Evolutionary conservation across 2,329 filamentous ascomycete species (phyloP).

Genomic region (Penicillium sp.): DNA sequence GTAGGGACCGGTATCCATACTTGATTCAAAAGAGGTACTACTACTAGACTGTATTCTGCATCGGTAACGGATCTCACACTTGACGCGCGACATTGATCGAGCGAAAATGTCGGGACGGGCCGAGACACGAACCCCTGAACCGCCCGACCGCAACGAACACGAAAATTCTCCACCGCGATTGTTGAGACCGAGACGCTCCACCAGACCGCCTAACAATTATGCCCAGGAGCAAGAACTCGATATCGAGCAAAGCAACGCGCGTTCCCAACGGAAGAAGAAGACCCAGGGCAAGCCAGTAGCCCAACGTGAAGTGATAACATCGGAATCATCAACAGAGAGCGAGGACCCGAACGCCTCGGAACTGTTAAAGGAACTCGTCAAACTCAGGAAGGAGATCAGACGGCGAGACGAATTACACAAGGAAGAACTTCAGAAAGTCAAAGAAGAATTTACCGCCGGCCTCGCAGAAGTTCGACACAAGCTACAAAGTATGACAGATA

Average conservation of each 20-base stretch:
- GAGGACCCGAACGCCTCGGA: constrained; percentile 8
- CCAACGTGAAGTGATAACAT: constrained; percentile 17
- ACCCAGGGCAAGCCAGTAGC: constrained; percentile 10
- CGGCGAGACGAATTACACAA: constrained; percentile 20
- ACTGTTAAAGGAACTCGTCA: constrained; percentile 19
- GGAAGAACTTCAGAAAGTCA: constrained; percentile 21
- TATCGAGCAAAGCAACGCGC: constrained; percentile 16
- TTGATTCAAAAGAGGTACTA: too few relatives aligned
- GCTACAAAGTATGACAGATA: constrained; percentile 13
- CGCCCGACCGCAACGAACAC: constrained; percentile 24
- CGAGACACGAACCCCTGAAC: constrained; percentile 26
- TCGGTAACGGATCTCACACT: background rate
- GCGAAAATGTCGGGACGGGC: constrained; percentile 21
- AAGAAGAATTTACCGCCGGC: constrained; percentile 20
- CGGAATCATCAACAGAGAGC: constrained; percentile 15
- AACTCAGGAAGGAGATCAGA: constrained; percentile 26
- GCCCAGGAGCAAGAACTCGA: constrained; percentile 21
- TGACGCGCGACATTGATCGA: too few relatives aligned
- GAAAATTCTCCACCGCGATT: constrained; percentile 23
- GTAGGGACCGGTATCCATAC: too few relatives aligned
- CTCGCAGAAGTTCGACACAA: constrained; percentile 19
- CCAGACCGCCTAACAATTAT: constrained; percentile 19
- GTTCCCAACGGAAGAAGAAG: constrained; percentile 18
- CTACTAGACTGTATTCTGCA: too few relatives aligned
- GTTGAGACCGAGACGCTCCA: constrained; percentile 21